A percentile compares a stretch with the other conserved stretches of the same genome.
These are phyloP conservation scores for Phytopythium mirpurense DNA, from an alignment of 352 stramenopile genomes.

Conservation along the genomic window DNA sequence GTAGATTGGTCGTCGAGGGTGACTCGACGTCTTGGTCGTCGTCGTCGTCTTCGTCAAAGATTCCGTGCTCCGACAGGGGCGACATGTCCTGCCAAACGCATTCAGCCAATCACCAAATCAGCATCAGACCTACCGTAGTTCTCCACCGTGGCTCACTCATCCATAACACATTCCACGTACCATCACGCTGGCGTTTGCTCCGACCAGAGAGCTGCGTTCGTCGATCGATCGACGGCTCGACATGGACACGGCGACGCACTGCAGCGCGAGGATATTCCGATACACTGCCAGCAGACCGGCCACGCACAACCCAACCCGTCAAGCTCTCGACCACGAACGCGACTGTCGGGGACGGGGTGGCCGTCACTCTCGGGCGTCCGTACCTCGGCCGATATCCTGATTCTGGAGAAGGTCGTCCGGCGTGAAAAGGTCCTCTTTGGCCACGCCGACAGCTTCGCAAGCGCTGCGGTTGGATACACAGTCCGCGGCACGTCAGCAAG, in stretches of 20 bases:
- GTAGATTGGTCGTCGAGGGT: conserved; percentile 32
- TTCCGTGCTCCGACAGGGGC: conserved; percentile 33
- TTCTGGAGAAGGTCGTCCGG: conserved; percentile 63
- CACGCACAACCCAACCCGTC: neutral
- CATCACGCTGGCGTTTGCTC: conserved; percentile 13
- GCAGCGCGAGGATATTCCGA: conserved; percentile 71
- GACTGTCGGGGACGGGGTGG: neutral
- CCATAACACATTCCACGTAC: conserved; percentile 8
- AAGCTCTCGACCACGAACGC: neutral
- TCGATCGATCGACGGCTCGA: conserved; percentile 78
- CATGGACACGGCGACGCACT: conserved; percentile 62
- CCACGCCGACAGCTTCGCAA: conserved; percentile 62
- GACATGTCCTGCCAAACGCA: conserved; percentile 30
- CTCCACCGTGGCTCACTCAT: too few relatives aligned
- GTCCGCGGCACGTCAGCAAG: neutral
- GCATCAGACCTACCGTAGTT: too few relatives aligned
- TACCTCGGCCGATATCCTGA: conserved; percentile 67
- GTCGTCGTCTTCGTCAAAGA: conserved; percentile 38
- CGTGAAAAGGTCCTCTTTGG: conserved; percentile 53
- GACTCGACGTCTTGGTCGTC: conserved; percentile 39
- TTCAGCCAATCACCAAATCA: neutral
- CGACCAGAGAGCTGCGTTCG: conserved; percentile 59
- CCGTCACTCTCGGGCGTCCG: neutral
- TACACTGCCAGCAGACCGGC: conserved; percentile 45
- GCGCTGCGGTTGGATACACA: conserved; percentile 26